phyloP scores from a whole-genome alignment of 2,329 filamentous ascomycete species.

The Sclerotiophoma versabilis region DNA sequence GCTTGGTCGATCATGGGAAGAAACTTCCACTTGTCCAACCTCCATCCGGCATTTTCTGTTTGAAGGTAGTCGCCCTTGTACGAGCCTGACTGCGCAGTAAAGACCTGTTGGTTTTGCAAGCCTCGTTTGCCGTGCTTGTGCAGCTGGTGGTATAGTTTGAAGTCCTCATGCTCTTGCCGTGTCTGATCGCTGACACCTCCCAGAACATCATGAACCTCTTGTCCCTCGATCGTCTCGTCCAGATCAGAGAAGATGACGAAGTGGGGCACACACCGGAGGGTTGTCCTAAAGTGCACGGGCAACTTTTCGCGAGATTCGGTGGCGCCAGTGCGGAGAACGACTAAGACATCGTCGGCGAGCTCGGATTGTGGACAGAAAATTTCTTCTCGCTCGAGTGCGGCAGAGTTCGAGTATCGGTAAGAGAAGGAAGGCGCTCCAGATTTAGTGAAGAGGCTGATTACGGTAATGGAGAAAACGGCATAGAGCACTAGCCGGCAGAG shows the following conservation, averaged over 20 bases:
- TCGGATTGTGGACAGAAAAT: conserved; percentile 43
- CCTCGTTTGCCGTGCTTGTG: conserved; percentile 54
- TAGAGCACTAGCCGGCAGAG: conserved; percentile 44
- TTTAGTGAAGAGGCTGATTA: conserved; percentile 45
- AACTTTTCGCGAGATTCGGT: conserved; percentile 66
- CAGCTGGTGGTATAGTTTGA: conserved; percentile 61
- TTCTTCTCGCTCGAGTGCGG: conserved; percentile 21
- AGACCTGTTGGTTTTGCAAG: conserved; percentile 41
- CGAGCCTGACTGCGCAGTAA: conserved; percentile 43
- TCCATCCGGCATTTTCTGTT: conserved; percentile 56
- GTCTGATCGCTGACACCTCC: conserved; percentile 50
- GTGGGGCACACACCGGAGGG: conserved; percentile 63
- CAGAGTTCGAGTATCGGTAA: conserved; percentile 34
- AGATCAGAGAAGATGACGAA: conserved; percentile 66
- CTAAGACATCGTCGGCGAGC: conserved; percentile 59
- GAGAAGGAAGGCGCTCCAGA: conserved; percentile 39
- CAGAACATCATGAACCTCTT: conserved; percentile 59
- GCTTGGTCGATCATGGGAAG: conserved; percentile 62
- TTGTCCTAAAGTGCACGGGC: conserved; percentile 64
- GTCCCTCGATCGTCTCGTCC: conserved; percentile 60
- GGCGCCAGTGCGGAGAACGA: conserved; percentile 67
- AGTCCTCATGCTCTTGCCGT: conserved; percentile 56
- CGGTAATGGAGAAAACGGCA: conserved; percentile 43
- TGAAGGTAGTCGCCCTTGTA: conserved; percentile 46
- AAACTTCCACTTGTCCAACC: conserved; percentile 67